Conservation (phyloP, 2,329 filamentous ascomycete species). For the Didymosphaeria variabile region DNA sequence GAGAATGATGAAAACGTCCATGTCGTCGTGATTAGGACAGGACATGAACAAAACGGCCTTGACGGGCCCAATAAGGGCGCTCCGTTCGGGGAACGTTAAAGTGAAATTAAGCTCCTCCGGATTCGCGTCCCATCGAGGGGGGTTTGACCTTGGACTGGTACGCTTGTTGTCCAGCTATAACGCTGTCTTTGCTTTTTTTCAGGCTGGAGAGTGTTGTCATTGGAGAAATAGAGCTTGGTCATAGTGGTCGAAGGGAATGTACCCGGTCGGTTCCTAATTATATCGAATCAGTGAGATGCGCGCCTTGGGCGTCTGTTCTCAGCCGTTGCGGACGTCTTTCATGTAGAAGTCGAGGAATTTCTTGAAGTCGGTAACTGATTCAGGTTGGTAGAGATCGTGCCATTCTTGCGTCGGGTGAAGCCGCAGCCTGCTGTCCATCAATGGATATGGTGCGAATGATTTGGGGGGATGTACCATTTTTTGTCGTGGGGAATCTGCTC, state of each 20-base stretch:
- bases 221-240: background rate
- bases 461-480: too few relatives aligned
- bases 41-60: background rate
- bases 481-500: too few relatives aligned
- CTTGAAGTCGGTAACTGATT: slow-evolving; percentile 23
- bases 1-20: slow-evolving; percentile 29
- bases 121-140: background rate
- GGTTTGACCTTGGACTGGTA: slow-evolving; percentile 7
- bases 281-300: background rate
- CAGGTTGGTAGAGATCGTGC: slow-evolving; percentile 25
- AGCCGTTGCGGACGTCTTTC: slow-evolving; percentile 48
- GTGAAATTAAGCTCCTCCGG: slow-evolving; percentile 48
- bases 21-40: background rate
- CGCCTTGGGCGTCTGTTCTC: background rate
- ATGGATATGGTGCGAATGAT: too few relatives aligned
- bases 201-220: slow-evolving; percentile 26
- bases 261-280: background rate
- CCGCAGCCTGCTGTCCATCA: slow-evolving; percentile 20
- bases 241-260: background rate
- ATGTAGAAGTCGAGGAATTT: slow-evolving; percentile 60
- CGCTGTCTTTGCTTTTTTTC: slow-evolving; percentile 3
- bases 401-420: slow-evolving; percentile 28
- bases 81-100: background rate
- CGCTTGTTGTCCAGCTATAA: too few relatives aligned
- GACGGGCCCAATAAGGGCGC: background rate